These are phyloP conservation scores for Kockiozyma suomiensis DNA, from an alignment of 805 yeast genomes.

Conservation along the genomic window DNA sequence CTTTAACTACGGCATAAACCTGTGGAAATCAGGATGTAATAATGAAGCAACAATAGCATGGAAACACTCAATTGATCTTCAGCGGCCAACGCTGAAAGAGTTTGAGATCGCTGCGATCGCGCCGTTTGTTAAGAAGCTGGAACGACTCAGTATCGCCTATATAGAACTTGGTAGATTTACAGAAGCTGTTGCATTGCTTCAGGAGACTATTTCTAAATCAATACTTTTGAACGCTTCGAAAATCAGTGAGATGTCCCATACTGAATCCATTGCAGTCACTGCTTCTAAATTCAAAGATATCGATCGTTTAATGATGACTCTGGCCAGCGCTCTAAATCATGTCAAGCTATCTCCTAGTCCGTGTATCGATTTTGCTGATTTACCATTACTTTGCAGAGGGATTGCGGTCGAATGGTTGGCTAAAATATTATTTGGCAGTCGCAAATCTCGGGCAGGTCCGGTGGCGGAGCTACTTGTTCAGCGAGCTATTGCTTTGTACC, in stretches of 20 bases:
- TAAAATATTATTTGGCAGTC: not conserved
- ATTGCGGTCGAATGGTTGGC: slow-evolving; percentile 21
- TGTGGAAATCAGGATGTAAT: slow-evolving; percentile 13
- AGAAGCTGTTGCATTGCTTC: slow-evolving; percentile 6
- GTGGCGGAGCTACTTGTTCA: not conserved
- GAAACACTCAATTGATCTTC: slow-evolving; percentile 15
- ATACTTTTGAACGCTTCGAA: not conserved
- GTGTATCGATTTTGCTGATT: not conserved
- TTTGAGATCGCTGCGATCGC: not conserved
- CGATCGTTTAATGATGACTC: slow-evolving; percentile 5
- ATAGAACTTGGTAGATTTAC: slow-evolving; percentile 3
- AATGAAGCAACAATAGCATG: slow-evolving; percentile 22
- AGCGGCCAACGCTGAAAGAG: not conserved
- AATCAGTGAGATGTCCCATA: not conserved
- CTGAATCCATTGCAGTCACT: not conserved
- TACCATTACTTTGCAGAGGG: slow-evolving; percentile 6
- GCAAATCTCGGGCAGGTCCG: not conserved
- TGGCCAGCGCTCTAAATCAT: not conserved
- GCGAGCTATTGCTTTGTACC: not conserved
- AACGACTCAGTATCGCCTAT: slow-evolving; percentile 22
- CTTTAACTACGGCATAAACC: slow-evolving; percentile 22
- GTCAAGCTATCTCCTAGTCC: not conserved
- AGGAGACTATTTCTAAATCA: slow-evolving; percentile 1
- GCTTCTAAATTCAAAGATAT: slow-evolving; percentile 4
- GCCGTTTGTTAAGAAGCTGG: slow-evolving; percentile 21